Evolutionary conservation across 2,329 filamentous ascomycete genomes (phyloP).

Genomic region (Pseudocercospora macadamiae): DNA sequence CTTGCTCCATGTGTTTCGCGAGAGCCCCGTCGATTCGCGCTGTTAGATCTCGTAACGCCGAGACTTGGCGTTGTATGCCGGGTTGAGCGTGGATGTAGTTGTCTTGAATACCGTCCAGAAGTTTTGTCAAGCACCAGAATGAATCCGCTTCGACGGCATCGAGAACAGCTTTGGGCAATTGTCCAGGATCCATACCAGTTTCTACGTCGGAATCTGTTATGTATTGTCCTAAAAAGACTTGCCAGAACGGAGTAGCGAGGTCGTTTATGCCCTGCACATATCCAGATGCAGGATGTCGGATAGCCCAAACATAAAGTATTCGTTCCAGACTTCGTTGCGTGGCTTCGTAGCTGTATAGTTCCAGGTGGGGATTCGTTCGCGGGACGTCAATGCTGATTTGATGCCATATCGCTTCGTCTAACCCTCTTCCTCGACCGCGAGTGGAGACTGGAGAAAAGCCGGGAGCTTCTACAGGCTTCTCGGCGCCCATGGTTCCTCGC

Average conservation of each 20-base stretch:
- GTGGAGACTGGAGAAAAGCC: slow-evolving; percentile 42
- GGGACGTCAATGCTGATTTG: slow-evolving; percentile 99
- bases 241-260: slow-evolving; percentile 95
- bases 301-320: slow-evolving; percentile 96
- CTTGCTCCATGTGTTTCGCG: slow-evolving; percentile 84
- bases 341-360: slow-evolving; percentile 92
- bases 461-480: slow-evolving; percentile 55
- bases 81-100: slow-evolving; percentile 98
- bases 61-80: slow-evolving; percentile 92
- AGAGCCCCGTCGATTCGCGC: slow-evolving; percentile 82
- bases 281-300: slow-evolving; percentile 92
- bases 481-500: slow-evolving; percentile 49
- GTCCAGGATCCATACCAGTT: slow-evolving; percentile 93
- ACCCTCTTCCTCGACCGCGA: slow-evolving; percentile 69
- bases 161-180: slow-evolving; percentile 84
- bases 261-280: slow-evolving; percentile 99
- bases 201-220: slow-evolving; percentile 93
- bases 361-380: slow-evolving; percentile 92
- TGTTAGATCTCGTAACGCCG: slow-evolving; percentile 84
- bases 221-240: slow-evolving; percentile 93
- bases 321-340: slow-evolving; percentile 92
- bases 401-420: slow-evolving; percentile 98
- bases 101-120: slow-evolving; percentile 98
- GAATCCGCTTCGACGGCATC: slow-evolving; percentile 97
- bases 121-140: slow-evolving; percentile 97